A percentile compares a stretch with the other conserved stretches of the same genome.
Conservation (phyloP, 202 grass and related monocot genomes). For the Zoysia matrella region DNA sequence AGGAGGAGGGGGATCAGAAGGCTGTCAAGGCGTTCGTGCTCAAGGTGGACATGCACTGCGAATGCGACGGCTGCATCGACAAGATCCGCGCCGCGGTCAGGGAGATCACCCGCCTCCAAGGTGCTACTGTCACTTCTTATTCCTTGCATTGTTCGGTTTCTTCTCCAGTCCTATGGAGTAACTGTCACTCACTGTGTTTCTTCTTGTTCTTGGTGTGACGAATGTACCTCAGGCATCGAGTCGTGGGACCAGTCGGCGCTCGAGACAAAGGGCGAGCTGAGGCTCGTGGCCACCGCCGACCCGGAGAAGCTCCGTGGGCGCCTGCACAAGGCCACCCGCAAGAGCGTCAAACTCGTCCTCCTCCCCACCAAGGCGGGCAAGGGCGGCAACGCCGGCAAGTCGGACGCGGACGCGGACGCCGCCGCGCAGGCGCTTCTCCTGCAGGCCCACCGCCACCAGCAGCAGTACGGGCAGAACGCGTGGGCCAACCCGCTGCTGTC, state of each 20-base stretch:
- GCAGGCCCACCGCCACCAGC: not conserved
- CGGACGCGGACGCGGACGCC: too few relatives aligned
- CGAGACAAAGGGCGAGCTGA: conserved; percentile 33
- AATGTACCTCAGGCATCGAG: not conserved
- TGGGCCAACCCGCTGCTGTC: not conserved
- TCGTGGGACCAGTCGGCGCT: conserved; percentile 26
- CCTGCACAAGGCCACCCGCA: conserved; percentile 42
- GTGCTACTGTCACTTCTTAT: not conserved
- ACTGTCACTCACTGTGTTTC: too few relatives aligned
- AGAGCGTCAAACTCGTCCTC: conserved; percentile 33
- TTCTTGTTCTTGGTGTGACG: too few relatives aligned
- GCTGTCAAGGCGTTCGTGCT: conserved; percentile 22
- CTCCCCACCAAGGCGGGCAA: too few relatives aligned
- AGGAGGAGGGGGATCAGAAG: too few relatives aligned
- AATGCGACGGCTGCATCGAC: conserved; percentile 41
- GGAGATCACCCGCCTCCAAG: not conserved
- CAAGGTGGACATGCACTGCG: conserved; percentile 49
- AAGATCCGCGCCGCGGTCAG: conserved; percentile 36
- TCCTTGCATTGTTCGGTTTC: too few relatives aligned
- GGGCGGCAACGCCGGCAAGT: too few relatives aligned
- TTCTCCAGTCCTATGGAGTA: too few relatives aligned
- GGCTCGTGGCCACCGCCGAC: conserved; percentile 26
- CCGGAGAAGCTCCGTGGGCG: conserved; percentile 39
- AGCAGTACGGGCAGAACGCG: not conserved
- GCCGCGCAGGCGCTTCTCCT: too few relatives aligned